A percentile compares a stretch with the other conserved stretches of the same genome.
These are phyloP conservation scores for Neopestalotiopsis rosae DNA, from an alignment of 2,329 filamentous ascomycete species.

Conservation along the genomic window DNA sequence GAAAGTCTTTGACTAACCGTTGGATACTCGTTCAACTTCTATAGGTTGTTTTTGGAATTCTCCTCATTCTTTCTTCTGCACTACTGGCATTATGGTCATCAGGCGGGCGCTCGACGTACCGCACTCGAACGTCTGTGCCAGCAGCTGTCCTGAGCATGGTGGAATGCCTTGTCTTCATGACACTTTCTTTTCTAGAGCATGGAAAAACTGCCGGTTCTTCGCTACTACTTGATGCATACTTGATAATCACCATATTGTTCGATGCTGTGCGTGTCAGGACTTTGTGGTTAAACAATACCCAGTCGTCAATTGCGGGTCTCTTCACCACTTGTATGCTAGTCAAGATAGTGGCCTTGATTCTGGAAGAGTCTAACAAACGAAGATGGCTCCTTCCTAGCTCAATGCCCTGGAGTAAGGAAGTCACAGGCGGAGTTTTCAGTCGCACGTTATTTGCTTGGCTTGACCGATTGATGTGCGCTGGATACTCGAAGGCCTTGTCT, in stretches of 20 bases:
- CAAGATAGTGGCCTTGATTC: conserved; percentile 21
- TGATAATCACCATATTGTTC: conserved; percentile 24
- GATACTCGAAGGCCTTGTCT: conserved; percentile 22
- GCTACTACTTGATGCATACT: conserved; percentile 23
- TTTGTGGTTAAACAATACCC: conserved; percentile 20
- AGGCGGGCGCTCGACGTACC: not conserved
- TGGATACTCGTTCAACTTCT: not conserved
- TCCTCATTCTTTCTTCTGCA: conserved; percentile 2
- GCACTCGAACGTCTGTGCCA: conserved; percentile 21
- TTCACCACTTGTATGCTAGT: conserved; percentile 12
- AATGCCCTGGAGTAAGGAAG: conserved; percentile 26
- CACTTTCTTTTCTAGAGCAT: conserved; percentile 26
- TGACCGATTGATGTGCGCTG: conserved; percentile 24
- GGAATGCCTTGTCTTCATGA: conserved; percentile 20
- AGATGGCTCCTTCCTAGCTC: not conserved
- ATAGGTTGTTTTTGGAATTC: conserved; percentile 8
- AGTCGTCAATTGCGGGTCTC: not conserved
- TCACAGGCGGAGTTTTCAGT: conserved; percentile 32
- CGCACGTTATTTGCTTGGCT: conserved; percentile 32
- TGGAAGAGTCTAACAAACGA: conserved; percentile 18
- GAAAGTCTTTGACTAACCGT: not conserved
- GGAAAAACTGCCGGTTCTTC: conserved; percentile 23
- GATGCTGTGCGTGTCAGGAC: conserved; percentile 25
- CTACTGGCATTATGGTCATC: conserved; percentile 16
- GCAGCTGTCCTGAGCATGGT: conserved; percentile 22